Conservation (phyloP, 192 early-diverging fungal genomes). For the Gryganskiella cystojenkinii region DNA sequence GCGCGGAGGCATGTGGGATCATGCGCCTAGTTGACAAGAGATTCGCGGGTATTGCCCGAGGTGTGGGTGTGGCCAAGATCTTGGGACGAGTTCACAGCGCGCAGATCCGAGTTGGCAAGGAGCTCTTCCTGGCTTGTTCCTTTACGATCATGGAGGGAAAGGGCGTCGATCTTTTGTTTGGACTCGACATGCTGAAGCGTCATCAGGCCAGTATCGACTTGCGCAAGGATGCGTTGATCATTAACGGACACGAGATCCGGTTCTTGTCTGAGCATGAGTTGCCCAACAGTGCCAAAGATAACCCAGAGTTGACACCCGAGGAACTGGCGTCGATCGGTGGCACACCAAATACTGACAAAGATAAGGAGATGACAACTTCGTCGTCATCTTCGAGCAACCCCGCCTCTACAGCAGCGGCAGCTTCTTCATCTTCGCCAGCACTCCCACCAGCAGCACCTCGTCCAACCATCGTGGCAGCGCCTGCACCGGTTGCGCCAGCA, state of each 20-base stretch:
- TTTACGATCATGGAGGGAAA: slow-evolving; percentile 96
- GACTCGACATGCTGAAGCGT: slow-evolving; percentile 94
- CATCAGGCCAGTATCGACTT: slow-evolving; percentile 95
- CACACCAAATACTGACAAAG: slow-evolving; percentile 22
- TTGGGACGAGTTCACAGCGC: slow-evolving; percentile 94
- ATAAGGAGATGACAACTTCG: slow-evolving; percentile 26
- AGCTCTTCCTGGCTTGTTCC: slow-evolving; percentile 83
- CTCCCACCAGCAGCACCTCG: slow-evolving; percentile 32
- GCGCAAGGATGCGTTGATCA: slow-evolving; percentile 80
- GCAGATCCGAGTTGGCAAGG: slow-evolving; percentile 81
- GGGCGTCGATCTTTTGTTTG: slow-evolving; percentile 91
- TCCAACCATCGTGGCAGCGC: slow-evolving; percentile 24
- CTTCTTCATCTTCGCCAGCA: slow-evolving; percentile 37
- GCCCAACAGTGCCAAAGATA: slow-evolving; percentile 66
- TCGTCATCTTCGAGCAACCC: slow-evolving; percentile 14
- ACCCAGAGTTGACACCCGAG: slow-evolving; percentile 38
- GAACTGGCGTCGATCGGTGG: slow-evolving; percentile 32
- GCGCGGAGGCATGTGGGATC: slow-evolving; percentile 80
- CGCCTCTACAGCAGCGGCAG: slow-evolving; percentile 31
- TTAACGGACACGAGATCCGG: slow-evolving; percentile 81
- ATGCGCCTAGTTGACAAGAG: slow-evolving; percentile 91
- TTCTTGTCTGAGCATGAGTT: slow-evolving; percentile 95
- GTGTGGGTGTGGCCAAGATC: slow-evolving; percentile 97
- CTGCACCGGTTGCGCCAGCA: slow-evolving; percentile 8
- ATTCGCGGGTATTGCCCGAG: slow-evolving; percentile 90